phyloP scores from a whole-genome alignment of 208 protist genomes.

The Leishmania mexicana region DNA sequence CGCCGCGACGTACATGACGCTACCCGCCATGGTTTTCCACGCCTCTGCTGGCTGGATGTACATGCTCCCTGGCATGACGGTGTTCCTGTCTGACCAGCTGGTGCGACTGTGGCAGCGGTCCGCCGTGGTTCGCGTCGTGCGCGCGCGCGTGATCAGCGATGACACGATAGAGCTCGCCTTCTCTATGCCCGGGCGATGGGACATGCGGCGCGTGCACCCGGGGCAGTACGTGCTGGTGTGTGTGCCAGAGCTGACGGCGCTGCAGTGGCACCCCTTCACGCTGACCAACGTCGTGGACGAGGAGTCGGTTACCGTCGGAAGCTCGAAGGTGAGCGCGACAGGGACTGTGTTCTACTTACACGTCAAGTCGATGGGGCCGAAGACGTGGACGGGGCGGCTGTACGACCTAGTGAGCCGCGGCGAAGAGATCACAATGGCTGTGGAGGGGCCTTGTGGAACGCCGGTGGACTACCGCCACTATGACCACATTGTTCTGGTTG shows the following conservation, averaged over 20 bases:
- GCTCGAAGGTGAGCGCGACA: not conserved
- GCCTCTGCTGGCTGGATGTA: slow-evolving; percentile 63
- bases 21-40: slow-evolving; percentile 57
- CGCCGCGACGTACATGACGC: slow-evolving; percentile 43
- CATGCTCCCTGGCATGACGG: slow-evolving; percentile 52
- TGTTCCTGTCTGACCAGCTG: slow-evolving; percentile 58
- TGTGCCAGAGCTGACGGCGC: slow-evolving; percentile 52
- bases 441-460: slow-evolving; percentile 55
- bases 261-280: slow-evolving; percentile 79
- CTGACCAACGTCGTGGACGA: slow-evolving; percentile 31
- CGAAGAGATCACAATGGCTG: slow-evolving; percentile 30
- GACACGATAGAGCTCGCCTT: slow-evolving; percentile 34
- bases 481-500: slow-evolving; percentile 40
- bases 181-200: slow-evolving; percentile 12
- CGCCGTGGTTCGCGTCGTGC: slow-evolving; percentile 24
- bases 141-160: slow-evolving; percentile 21
- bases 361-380: slow-evolving; percentile 57
- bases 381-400: slow-evolving; percentile 49
- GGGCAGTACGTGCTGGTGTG: slow-evolving; percentile 64
- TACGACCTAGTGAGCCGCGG: slow-evolving; percentile 28
- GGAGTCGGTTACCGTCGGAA: slow-evolving; percentile 3
- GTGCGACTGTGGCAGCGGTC: slow-evolving; percentile 47
- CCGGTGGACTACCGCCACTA: slow-evolving; percentile 42
- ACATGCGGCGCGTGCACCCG: slow-evolving; percentile 14
- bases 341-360: slow-evolving; percentile 38